These are phyloP conservation scores for Phytophthora ohioensis DNA, from an alignment of 352 stramenopile genomes.

Conservation along the genomic window DNA sequence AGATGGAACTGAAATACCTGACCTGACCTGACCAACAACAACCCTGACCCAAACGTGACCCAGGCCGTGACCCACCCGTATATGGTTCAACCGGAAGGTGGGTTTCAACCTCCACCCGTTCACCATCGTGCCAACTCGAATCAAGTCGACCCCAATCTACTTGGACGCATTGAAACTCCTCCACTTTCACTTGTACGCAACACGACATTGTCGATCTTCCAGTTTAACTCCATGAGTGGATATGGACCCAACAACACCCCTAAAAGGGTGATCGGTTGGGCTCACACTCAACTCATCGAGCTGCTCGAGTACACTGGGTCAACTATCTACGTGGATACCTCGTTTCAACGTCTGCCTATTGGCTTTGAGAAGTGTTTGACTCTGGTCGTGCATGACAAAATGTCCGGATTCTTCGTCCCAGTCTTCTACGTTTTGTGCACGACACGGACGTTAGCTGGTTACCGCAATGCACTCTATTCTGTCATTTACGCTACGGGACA, in stretches of 20 bases:
- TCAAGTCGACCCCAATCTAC: conserved; percentile 5
- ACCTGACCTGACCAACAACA: neutral
- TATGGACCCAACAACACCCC: neutral
- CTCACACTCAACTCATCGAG: conserved; percentile 18
- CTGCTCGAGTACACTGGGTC: conserved; percentile 18
- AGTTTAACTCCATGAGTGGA: conserved; percentile 1
- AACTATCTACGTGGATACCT: conserved; percentile 30
- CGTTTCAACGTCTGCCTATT: conserved; percentile 17
- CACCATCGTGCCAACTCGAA: neutral
- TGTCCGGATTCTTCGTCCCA: conserved; percentile 6
- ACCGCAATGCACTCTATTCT: conserved; percentile 8
- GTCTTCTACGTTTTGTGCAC: conserved; percentile 14
- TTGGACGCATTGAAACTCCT: conserved; percentile 8
- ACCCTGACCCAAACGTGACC: conserved; percentile 1
- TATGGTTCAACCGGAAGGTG: neutral
- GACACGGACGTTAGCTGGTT: neutral
- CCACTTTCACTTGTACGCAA: conserved; percentile 5
- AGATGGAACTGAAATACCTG: neutral
- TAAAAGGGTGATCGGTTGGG: conserved; percentile 21
- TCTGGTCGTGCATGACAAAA: conserved; percentile 4
- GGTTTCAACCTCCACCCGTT: neutral
- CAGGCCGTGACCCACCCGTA: neutral
- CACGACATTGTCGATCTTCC: neutral
- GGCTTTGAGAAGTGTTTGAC: conserved; percentile 22
- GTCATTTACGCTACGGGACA: neutral